A percentile compares a stretch with the other conserved stretches of the same genome.
Evolutionary conservation across 768 basidiomycete genomes (phyloP).

Genomic region (Calocybe indica): DNA sequence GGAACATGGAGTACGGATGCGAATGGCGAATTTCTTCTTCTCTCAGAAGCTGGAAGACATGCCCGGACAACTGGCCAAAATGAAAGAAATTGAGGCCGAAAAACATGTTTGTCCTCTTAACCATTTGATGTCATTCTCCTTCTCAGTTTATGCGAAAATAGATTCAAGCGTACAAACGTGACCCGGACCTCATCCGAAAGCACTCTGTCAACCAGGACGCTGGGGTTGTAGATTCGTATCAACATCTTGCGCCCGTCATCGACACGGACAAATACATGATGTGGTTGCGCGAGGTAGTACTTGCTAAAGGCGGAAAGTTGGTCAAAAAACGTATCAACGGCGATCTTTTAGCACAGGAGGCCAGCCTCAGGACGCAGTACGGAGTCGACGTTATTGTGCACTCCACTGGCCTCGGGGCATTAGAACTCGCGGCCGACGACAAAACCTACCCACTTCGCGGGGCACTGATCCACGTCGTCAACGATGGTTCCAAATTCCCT

Average conservation of each 20-base stretch:
- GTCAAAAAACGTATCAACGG: constrained; percentile 23
- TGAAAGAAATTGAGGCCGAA: constrained; percentile 17
- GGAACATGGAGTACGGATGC: constrained; percentile 26
- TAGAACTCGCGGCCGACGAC: constrained; percentile 25
- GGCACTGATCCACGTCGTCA: constrained; percentile 27
- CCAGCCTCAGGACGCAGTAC: constrained; percentile 17
- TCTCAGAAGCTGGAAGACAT: constrained; percentile 17
- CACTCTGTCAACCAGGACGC: constrained; percentile 21
- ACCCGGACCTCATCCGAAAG: constrained; percentile 15
- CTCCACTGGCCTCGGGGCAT: constrained; percentile 26
- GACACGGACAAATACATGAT: constrained; percentile 30
- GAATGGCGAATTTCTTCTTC: constrained; percentile 29
- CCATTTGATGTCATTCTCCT: not conserved
- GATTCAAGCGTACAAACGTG: constrained; percentile 20
- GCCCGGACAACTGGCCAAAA: constrained; percentile 22
- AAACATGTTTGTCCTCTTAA: not conserved
- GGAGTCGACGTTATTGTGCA: constrained; percentile 26
- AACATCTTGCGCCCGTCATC: constrained; percentile 26
- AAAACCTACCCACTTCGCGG: constrained; percentile 31
- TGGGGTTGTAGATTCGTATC: constrained; percentile 29
- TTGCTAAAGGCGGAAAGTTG: constrained; percentile 21
- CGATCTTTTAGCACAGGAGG: constrained; percentile 22
- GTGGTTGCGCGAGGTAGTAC: constrained; percentile 20
- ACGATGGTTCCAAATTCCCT: constrained; percentile 28
- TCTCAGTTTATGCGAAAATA: not conserved